Evolutionary conservation across 2,329 filamentous ascomycete species (phyloP).

Genomic region (Lecanicillium sp.): DNA sequence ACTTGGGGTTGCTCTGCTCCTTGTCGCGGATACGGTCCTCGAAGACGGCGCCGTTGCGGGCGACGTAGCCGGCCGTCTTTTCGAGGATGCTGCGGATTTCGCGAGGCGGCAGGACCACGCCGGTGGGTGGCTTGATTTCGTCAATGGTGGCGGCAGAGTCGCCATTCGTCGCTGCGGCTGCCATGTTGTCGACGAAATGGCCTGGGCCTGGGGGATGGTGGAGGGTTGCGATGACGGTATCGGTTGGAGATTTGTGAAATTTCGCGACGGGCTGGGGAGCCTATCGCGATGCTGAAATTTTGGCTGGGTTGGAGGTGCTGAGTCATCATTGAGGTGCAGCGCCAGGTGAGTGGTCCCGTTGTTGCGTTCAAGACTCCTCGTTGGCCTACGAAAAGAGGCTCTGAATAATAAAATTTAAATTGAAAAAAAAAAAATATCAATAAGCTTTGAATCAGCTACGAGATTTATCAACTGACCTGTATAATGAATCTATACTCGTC

Average conservation of each 20-base stretch:
- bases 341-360: no score
- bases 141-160: constrained; percentile 49
- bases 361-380: no score
- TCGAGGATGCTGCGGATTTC: constrained; percentile 81
- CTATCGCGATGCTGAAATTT: neutral
- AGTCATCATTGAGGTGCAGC: no score
- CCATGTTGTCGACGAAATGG: constrained; percentile 21
- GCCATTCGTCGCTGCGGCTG: constrained; percentile 38
- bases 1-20: constrained; percentile 77
- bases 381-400: no score
- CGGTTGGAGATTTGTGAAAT: constrained; percentile 1
- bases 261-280: neutral
- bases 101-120: constrained; percentile 81
- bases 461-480: no score
- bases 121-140: constrained; percentile 69
- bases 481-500: no score
- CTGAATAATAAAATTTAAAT: no score
- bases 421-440: no score
- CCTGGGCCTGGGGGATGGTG: neutral
- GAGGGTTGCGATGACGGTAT: neutral
- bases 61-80: constrained; percentile 90
- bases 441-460: no score
- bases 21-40: constrained; percentile 82
- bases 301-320: neutral
- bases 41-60: constrained; percentile 59